Percentiles rank a stretch among this genome's conserved stretches.
Conservation (phyloP, 805 yeast genomes). For the Suhomyces kilbournensis region DNA sequence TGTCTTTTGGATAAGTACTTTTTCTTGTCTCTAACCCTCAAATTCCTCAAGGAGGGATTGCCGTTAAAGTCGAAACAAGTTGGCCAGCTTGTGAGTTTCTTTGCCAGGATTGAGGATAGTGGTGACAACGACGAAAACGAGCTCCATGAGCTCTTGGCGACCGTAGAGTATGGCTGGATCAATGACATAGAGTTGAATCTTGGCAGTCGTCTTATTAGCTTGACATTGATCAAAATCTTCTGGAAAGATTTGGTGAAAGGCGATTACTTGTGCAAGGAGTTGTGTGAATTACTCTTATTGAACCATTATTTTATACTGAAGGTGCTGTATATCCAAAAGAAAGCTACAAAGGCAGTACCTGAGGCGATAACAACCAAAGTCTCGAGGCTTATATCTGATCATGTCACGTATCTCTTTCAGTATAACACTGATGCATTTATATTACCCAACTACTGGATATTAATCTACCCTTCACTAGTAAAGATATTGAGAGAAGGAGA, state of each 20-base stretch:
- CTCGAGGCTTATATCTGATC: slow-evolving; percentile 24
- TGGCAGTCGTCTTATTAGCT: slow-evolving; percentile 33
- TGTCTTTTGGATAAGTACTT: slow-evolving; percentile 58
- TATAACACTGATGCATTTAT: slow-evolving; percentile 59
- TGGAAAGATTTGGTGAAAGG: slow-evolving; percentile 64
- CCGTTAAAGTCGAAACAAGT: slow-evolving; percentile 28
- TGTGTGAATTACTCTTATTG: slow-evolving; percentile 58
- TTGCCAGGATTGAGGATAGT: slow-evolving; percentile 1
- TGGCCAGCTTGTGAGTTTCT: slow-evolving; percentile 19
- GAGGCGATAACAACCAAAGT: slow-evolving; percentile 24
- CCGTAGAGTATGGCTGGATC: slow-evolving; percentile 9
- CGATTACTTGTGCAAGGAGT: slow-evolving; percentile 60
- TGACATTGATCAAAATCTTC: slow-evolving; percentile 57
- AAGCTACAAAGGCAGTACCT: slow-evolving; percentile 4
- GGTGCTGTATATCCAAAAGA: slow-evolving; percentile 11
- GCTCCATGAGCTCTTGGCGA: background rate
- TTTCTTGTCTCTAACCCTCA: slow-evolving; percentile 63
- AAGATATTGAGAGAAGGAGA: slow-evolving; percentile 29
- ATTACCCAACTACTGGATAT: slow-evolving; percentile 60
- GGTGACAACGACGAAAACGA: slow-evolving; percentile 22
- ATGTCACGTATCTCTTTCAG: slow-evolving; percentile 42
- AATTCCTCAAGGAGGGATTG: slow-evolving; percentile 42
- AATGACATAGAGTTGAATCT: slow-evolving; percentile 25
- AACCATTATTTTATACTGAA: slow-evolving; percentile 41
- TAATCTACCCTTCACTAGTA: slow-evolving; percentile 48